These are phyloP conservation scores for Peniophora sp. DNA, from an alignment of 1,284 basidiomycete genomes.

Conservation along the genomic window DNA sequence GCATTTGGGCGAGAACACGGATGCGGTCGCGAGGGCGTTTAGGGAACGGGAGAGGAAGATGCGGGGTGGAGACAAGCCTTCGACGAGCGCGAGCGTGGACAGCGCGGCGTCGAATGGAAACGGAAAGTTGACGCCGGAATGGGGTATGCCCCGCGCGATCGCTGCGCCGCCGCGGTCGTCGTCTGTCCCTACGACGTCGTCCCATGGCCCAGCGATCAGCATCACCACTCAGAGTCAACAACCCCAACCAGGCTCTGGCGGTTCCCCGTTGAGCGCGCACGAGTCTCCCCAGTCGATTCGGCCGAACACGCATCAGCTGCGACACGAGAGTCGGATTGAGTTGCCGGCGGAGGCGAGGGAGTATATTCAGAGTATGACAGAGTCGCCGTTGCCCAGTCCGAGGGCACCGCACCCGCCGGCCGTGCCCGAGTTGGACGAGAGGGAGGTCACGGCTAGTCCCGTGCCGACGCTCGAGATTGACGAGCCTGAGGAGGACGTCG, in stretches of 20 bases:
- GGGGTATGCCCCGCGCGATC: background rate
- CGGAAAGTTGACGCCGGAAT: background rate
- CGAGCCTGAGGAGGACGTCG: constrained; percentile 58
- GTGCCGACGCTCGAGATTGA: constrained; percentile 26
- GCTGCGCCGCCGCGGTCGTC: background rate
- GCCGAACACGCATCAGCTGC: constrained; percentile 2
- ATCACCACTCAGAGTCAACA: background rate
- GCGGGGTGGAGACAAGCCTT: constrained; percentile 14
- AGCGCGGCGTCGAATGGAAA: constrained; percentile 16
- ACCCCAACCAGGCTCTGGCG: background rate
- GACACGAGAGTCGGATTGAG: constrained; percentile 54
- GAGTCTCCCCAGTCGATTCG: background rate
- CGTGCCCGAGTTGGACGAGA: background rate
- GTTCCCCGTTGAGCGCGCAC: background rate
- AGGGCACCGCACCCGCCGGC: constrained; percentile 14
- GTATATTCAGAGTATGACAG: constrained; percentile 59
- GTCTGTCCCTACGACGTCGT: background rate
- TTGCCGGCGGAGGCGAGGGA: constrained; percentile 67
- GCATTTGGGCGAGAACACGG: constrained; percentile 30
- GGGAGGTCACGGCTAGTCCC: constrained; percentile 8
- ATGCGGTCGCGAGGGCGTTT: constrained; percentile 21
- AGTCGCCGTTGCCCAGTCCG: constrained; percentile 54
- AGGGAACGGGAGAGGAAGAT: constrained; percentile 23
- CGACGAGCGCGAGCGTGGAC: constrained; percentile 13
- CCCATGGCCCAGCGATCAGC: background rate